Percentiles rank a stretch among this genome's conserved stretches.
phyloP scores from a whole-genome alignment of 257 asterid species.

The Forsythia suspensa region DNA sequence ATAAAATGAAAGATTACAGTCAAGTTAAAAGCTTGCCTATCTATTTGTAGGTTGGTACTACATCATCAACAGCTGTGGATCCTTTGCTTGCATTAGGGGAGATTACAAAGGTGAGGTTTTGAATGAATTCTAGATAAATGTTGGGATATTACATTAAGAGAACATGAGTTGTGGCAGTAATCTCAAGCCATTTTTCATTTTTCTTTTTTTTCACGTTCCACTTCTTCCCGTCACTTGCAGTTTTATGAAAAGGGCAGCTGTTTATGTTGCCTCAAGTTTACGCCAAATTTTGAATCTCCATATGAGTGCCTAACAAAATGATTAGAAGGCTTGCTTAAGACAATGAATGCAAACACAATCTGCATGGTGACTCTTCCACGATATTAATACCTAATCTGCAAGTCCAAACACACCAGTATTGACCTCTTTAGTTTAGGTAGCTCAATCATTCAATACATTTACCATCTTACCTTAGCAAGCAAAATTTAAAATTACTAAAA shows the following conservation, averaged over 20 bases:
- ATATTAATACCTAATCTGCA: background rate
- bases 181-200: background rate
- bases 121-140: background rate
- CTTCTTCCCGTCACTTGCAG: background rate
- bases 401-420: background rate
- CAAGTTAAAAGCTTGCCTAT: constrained; percentile 6
- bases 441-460: background rate
- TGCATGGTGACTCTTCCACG: background rate
- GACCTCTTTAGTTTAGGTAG: background rate
- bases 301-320: background rate
- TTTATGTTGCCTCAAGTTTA: background rate
- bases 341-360: background rate
- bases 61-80: constrained; percentile 96
- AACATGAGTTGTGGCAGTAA: background rate
- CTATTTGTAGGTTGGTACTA: constrained; percentile 76
- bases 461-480: background rate
- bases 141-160: background rate
- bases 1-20: background rate
- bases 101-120: constrained; percentile 58
- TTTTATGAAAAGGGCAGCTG: background rate
- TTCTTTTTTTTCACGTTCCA: background rate
- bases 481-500: background rate
- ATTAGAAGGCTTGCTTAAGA: background rate
- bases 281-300: background rate
- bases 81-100: constrained; percentile 73